These are phyloP conservation scores for Pseudisothecium myosuroides DNA, from an alignment of 225 moss, liverwort and hornwort genomes.

Conservation along the genomic window DNA sequence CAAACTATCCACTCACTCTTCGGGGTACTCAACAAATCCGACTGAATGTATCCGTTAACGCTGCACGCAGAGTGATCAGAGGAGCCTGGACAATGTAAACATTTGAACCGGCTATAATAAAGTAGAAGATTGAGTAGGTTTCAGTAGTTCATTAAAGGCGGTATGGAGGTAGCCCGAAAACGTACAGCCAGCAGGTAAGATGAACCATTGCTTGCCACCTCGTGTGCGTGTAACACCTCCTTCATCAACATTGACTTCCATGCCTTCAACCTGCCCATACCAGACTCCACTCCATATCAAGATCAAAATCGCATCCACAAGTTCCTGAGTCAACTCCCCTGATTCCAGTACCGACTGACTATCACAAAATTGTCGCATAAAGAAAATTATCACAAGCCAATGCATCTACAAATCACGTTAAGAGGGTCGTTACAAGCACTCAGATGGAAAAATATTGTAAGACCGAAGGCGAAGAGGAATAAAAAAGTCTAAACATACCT, in stretches of 20 bases:
- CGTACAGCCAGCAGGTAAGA: slow-evolving; percentile 99
- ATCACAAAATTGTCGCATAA: background rate
- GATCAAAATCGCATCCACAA: background rate
- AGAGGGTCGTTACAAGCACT: background rate
- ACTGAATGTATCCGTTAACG: background rate
- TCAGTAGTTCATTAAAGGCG: background rate
- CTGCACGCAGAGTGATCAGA: background rate
- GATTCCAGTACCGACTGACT: background rate
- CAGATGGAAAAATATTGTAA: background rate
- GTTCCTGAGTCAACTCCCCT: background rate
- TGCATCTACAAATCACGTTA: background rate
- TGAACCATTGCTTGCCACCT: slow-evolving; percentile 87
- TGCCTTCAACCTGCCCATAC: slow-evolving; percentile 78
- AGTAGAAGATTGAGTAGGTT: background rate
- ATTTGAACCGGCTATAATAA: background rate
- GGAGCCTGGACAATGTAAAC: background rate
- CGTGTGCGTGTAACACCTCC: slow-evolving; percentile 93
- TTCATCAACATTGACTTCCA: slow-evolving; percentile 90
- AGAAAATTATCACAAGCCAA: background rate
- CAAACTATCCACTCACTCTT: background rate
- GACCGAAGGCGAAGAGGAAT: background rate
- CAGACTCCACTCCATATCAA: slow-evolving; percentile 2
- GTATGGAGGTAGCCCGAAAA: background rate
- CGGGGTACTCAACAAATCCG: background rate
- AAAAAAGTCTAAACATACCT: slow-evolving; percentile 34